These are phyloP conservation scores for Penicillium subrubescens DNA, from an alignment of 495 filamentous ascomycete species.

Conservation along the genomic window DNA sequence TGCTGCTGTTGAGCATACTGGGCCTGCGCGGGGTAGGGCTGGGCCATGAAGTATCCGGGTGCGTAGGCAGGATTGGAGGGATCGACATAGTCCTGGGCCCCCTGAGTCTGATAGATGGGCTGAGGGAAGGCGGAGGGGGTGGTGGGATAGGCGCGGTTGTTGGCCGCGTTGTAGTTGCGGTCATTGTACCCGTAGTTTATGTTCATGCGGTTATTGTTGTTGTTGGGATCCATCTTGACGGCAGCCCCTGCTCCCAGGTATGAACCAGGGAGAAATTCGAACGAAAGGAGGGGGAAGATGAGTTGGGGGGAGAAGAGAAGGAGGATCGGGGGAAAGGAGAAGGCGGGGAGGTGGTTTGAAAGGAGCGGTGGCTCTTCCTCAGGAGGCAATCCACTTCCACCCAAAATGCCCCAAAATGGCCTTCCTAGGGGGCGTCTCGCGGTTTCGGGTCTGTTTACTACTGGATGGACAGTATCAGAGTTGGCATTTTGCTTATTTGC, in stretches of 20 bases:
- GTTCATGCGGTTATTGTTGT: constrained; percentile 58
- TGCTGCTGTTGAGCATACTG: constrained; percentile 47
- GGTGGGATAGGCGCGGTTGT: constrained; percentile 88
- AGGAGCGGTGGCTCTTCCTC: constrained; percentile 40
- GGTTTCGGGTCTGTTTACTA: constrained; percentile 2
- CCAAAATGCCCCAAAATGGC: not conserved
- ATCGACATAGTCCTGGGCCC: constrained; percentile 56
- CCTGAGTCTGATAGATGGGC: constrained; percentile 72
- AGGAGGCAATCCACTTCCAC: constrained; percentile 30
- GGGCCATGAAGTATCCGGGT: constrained; percentile 68
- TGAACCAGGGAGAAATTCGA: constrained; percentile 2
- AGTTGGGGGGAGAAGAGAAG: not conserved
- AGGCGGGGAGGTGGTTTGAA: constrained; percentile 28
- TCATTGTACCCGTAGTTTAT: constrained; percentile 71
- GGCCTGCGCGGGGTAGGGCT: constrained; percentile 58
- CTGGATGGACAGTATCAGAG: not conserved
- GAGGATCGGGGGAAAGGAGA: constrained; percentile 31
- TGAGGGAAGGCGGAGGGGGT: constrained; percentile 96
- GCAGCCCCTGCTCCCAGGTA: constrained; percentile 15
- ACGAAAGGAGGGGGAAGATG: constrained; percentile 13
- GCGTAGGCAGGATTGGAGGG: constrained; percentile 52
- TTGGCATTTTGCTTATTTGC: not conserved
- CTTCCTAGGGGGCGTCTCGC: not conserved
- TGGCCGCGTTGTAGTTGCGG: constrained; percentile 64
- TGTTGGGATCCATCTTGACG: constrained; percentile 55